Percentiles rank a stretch among this genome's conserved stretches.
These are phyloP conservation scores for Lagenidium giganteum DNA, from an alignment of 352 stramenopile species.

Conservation along the genomic window DNA sequence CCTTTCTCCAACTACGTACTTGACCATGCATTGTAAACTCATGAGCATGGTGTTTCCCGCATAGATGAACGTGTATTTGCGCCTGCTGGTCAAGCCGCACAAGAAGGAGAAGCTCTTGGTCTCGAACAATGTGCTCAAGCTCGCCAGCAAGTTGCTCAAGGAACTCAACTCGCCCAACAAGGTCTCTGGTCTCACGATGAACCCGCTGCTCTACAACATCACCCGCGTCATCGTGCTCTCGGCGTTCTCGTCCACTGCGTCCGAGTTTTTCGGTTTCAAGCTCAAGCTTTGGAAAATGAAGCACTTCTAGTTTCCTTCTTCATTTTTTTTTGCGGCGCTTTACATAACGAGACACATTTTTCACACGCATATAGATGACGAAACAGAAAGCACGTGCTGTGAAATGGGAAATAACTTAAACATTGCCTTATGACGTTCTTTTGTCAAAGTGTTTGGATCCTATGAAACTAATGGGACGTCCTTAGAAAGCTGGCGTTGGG, in stretches of 20 bases:
- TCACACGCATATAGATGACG: too few relatives aligned
- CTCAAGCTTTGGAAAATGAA: slow-evolving; percentile 90
- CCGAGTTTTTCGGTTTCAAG: slow-evolving; percentile 90
- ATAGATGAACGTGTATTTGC: slow-evolving; percentile 86
- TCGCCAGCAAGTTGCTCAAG: slow-evolving; percentile 89
- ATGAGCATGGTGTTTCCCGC: slow-evolving; percentile 1
- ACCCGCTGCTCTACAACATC: slow-evolving; percentile 87
- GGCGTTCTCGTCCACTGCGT: slow-evolving; percentile 85
- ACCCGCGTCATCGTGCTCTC: slow-evolving; percentile 87
- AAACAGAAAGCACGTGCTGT: too few relatives aligned
- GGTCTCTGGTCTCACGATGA: slow-evolving; percentile 88
- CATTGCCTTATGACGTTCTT: too few relatives aligned
- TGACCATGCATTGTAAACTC: slow-evolving; percentile 7
- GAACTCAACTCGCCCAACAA: slow-evolving; percentile 90
- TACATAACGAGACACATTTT: too few relatives aligned
- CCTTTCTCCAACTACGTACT: slow-evolving; percentile 1
- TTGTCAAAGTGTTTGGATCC: background rate
- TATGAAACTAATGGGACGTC: background rate
- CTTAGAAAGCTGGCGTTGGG: slow-evolving; percentile 64
- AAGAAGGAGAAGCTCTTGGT: slow-evolving; percentile 89
- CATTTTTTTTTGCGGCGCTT: background rate
- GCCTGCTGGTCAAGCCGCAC: slow-evolving; percentile 74
- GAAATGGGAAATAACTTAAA: slow-evolving; percentile 4
- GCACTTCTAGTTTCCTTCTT: slow-evolving; percentile 33
- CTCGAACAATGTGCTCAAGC: slow-evolving; percentile 89